A percentile compares a stretch with the other conserved stretches of the same genome.
These are phyloP conservation scores for Aquilaria sinensis DNA, from an alignment of 345 rosid species.

Conservation along the genomic window DNA sequence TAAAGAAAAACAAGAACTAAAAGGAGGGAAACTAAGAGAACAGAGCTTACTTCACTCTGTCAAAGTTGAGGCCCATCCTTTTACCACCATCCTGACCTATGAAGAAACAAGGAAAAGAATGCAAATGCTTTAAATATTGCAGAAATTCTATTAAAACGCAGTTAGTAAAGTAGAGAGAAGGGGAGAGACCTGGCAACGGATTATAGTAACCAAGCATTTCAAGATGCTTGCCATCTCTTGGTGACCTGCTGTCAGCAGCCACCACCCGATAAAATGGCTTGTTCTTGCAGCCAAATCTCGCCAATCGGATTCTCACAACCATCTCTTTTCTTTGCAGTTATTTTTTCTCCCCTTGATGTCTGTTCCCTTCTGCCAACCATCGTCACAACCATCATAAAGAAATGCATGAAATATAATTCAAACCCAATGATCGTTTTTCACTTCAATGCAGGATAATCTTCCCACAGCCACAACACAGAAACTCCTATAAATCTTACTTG, in stretches of 20 bases:
- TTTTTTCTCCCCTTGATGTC: too few relatives aligned
- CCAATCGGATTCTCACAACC: conserved; percentile 70
- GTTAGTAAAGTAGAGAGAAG: background rate
- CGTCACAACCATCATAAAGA: too few relatives aligned
- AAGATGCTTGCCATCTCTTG: conserved; percentile 82
- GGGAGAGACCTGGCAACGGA: conserved; percentile 57
- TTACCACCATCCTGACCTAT: conserved; percentile 92
- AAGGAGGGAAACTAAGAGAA: background rate
- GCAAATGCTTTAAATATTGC: conserved; percentile 1
- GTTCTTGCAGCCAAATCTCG: conserved; percentile 72
- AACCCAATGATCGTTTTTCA: too few relatives aligned
- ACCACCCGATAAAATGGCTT: conserved; percentile 71
- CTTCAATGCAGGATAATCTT: too few relatives aligned
- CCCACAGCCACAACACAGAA: too few relatives aligned
- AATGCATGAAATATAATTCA: too few relatives aligned
- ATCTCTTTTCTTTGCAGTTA: conserved; percentile 18
- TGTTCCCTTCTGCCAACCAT: too few relatives aligned
- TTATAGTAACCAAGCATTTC: conserved; percentile 76
- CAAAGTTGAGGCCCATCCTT: conserved; percentile 89
- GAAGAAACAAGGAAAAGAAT: conserved; percentile 12
- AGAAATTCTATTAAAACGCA: background rate
- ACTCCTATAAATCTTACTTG: too few relatives aligned
- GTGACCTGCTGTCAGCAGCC: conserved; percentile 80
- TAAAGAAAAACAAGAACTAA: too few relatives aligned
- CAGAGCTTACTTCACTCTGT: conserved; percentile 71